Evolutionary conservation across 805 yeast species (phyloP).

Genomic region (Yamadazyma tumulicola): DNA sequence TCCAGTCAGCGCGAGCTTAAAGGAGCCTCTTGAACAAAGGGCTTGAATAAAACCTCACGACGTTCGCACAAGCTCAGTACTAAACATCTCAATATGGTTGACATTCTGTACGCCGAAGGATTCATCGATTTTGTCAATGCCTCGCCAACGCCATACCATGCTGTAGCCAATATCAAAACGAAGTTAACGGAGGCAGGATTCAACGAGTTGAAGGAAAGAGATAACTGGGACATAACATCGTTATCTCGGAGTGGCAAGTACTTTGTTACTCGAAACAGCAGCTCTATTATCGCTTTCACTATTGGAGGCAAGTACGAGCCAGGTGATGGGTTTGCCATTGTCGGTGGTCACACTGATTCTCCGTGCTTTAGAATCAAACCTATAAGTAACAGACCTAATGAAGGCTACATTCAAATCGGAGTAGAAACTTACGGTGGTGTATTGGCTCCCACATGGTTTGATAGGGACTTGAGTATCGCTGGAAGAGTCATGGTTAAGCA

Average conservation of each 20-base stretch:
- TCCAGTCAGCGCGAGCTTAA: no score
- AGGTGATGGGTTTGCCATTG: constrained; percentile 81
- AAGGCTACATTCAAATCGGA: constrained; percentile 85
- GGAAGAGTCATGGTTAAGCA: constrained; percentile 67
- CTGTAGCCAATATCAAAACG: constrained; percentile 64
- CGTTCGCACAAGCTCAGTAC: no score
- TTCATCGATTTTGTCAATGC: constrained; percentile 75
- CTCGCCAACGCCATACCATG: constrained; percentile 95
- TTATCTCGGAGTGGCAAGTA: constrained; percentile 61
- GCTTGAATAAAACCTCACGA: no score
- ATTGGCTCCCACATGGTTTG: constrained; percentile 96
- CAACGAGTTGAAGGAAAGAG: constrained; percentile 66
- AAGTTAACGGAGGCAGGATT: constrained; percentile 63
- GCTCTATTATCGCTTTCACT: constrained; percentile 83
- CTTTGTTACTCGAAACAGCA: constrained; percentile 84
- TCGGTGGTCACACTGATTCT: constrained; percentile 96
- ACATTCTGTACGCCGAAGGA: constrained; percentile 45
- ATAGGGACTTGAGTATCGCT: constrained; percentile 85
- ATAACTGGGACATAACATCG: constrained; percentile 54
- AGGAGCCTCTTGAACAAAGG: no score
- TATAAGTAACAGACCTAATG: constrained; percentile 60
- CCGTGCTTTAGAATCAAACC: constrained; percentile 91
- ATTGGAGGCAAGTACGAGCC: constrained; percentile 70
- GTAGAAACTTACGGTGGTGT: constrained; percentile 97
- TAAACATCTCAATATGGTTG: background rate